Evolutionary conservation across 176 grass and related monocot genomes (phyloP).

Genomic region (Metroxylon sagu): DNA sequence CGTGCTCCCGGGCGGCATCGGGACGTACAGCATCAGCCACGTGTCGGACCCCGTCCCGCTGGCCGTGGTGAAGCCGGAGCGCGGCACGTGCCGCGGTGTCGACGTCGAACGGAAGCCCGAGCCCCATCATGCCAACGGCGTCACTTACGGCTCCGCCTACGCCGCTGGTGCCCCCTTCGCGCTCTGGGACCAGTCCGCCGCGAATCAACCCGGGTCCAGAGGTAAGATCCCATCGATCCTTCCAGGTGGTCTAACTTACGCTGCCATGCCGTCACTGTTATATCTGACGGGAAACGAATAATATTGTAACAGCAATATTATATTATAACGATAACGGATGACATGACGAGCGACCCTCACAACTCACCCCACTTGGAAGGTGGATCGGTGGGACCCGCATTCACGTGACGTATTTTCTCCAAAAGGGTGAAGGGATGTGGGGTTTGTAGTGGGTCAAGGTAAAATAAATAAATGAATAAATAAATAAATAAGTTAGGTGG

Average conservation of each 20-base stretch:
- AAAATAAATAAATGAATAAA: not conserved
- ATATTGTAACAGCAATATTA: too few species aligned
- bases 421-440: too few species aligned
- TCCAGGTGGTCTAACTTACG: too few species aligned
- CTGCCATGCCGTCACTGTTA: too few species aligned
- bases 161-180: conserved; percentile 36
- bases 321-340: too few species aligned
- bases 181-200: conserved; percentile 41
- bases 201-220: conserved; percentile 20
- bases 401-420: too few species aligned
- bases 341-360: too few species aligned
- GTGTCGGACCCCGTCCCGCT: conserved; percentile 19
- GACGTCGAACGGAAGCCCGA: conserved; percentile 14
- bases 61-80: conserved; percentile 22
- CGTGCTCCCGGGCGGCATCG: conserved; percentile 46
- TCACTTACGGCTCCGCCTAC: conserved; percentile 17
- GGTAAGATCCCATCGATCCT: conserved; percentile 20
- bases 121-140: not conserved
- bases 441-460: too few species aligned
- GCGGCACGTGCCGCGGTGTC: conserved; percentile 7
- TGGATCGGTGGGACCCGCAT: too few species aligned
- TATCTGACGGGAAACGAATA: too few species aligned
- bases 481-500: not conserved
- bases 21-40: conserved; percentile 57
- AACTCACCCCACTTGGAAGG: too few species aligned